phyloP scores from a whole-genome alignment of 352 stramenopile genomes.

The Phytophthora pluvialis region DNA sequence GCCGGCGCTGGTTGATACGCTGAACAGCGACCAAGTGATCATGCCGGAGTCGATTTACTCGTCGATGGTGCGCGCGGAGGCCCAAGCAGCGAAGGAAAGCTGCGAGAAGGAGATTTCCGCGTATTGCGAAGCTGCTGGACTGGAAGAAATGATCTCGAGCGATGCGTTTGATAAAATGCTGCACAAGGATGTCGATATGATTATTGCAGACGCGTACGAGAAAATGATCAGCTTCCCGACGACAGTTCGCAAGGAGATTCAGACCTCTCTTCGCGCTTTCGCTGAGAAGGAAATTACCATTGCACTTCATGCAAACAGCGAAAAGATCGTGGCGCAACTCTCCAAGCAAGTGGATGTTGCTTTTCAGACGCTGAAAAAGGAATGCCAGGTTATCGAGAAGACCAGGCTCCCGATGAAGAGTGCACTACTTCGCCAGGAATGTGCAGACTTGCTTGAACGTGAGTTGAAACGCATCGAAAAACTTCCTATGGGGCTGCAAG shows the following conservation, averaged over 20 bases:
- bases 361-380: constrained; percentile 58
- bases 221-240: constrained; percentile 54
- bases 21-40: constrained; percentile 90
- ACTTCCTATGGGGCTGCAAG: constrained; percentile 57
- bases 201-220: constrained; percentile 63
- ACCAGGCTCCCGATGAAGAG: constrained; percentile 67
- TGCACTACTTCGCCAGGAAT: constrained; percentile 58
- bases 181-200: constrained; percentile 54
- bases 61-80: constrained; percentile 84
- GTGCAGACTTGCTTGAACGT: constrained; percentile 47
- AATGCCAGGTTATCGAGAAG: constrained; percentile 66
- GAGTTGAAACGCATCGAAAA: constrained; percentile 60
- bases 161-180: constrained; percentile 65
- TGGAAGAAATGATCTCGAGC: constrained; percentile 67
- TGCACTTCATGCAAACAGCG: constrained; percentile 71
- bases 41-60: constrained; percentile 91
- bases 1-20: constrained; percentile 71
- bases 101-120: constrained; percentile 69
- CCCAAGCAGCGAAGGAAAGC: constrained; percentile 61
- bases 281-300: constrained; percentile 75
- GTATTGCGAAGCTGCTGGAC: constrained; percentile 67
- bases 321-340: constrained; percentile 60
- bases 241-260: constrained; percentile 72
- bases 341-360: constrained; percentile 62
- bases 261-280: constrained; percentile 51